Evolutionary conservation across 2,329 filamentous ascomycete species (phyloP).

Genomic region (Penicillium sp.): DNA sequence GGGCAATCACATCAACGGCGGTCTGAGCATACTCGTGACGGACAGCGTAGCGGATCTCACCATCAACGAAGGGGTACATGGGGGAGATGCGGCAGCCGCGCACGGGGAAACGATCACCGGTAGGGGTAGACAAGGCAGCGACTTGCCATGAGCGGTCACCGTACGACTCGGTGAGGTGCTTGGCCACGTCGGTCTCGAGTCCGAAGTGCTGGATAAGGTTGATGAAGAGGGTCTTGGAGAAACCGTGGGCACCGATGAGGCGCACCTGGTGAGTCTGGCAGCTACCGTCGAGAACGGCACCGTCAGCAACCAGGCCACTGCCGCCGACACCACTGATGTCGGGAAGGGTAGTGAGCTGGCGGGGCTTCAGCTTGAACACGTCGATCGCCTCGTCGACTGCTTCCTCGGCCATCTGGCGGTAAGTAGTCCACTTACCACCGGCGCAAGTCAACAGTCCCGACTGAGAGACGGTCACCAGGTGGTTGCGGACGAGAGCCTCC

Average conservation of each 20-base stretch:
- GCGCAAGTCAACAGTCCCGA: constrained; percentile 81
- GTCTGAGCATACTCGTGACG: constrained; percentile 89
- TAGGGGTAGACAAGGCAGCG: constrained; percentile 73
- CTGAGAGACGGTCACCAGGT: constrained; percentile 74
- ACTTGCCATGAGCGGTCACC: constrained; percentile 92
- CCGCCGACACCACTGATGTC: constrained; percentile 70
- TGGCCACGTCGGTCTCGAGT: constrained; percentile 85
- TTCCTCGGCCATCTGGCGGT: constrained; percentile 89
- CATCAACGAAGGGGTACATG: constrained; percentile 87
- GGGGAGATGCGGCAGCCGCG: constrained; percentile 74
- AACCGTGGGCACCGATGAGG: constrained; percentile 80
- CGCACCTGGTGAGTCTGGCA: constrained; percentile 84
- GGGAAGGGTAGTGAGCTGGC: constrained; percentile 58
- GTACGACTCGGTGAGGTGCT: constrained; percentile 82
- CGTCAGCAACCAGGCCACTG: constrained; percentile 68
- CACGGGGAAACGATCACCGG: constrained; percentile 75
- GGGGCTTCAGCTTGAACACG: constrained; percentile 62
- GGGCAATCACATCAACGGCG: constrained; percentile 80
- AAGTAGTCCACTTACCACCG: constrained; percentile 90
- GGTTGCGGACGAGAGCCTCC: constrained; percentile 82
- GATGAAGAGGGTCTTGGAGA: constrained; percentile 89
- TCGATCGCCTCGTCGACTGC: constrained; percentile 77
- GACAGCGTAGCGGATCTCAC: constrained; percentile 84
- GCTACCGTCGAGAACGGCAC: constrained; percentile 65
- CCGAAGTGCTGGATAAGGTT: constrained; percentile 92